phyloP scores from a whole-genome alignment of 495 filamentous ascomycete genomes.

The Achaetomiella virescens region DNA sequence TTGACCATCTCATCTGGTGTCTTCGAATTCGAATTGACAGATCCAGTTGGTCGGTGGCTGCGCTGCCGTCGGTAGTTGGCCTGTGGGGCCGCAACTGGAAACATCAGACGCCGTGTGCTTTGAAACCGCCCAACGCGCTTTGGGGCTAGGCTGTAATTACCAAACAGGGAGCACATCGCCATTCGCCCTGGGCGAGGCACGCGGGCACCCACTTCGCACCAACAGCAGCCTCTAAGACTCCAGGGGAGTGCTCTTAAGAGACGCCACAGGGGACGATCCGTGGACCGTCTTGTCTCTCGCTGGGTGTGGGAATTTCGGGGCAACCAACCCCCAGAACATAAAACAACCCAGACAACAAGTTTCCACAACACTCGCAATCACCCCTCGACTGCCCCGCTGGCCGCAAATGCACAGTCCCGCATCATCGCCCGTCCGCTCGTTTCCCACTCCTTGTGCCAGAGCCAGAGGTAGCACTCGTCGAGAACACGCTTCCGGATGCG shows the following conservation, averaged over 20 bases:
- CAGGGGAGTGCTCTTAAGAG: no score
- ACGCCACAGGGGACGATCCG: no score
- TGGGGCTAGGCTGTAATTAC: neutral
- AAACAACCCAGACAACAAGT: no score
- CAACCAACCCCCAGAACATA: no score
- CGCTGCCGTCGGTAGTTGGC: conserved; percentile 2
- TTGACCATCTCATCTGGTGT: no score
- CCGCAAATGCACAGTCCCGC: conserved; percentile 4
- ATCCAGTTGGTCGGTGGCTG: conserved; percentile 1
- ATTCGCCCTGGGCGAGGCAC: conserved; percentile 5
- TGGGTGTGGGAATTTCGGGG: no score
- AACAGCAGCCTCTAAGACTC: neutral
- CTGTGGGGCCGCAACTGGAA: neutral
- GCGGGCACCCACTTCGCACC: conserved; percentile 1
- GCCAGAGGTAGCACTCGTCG: neutral
- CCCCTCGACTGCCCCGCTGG: conserved; percentile 1
- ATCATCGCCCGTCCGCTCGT: conserved; percentile 3
- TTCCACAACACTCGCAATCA: neutral
- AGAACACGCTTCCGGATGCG: neutral
- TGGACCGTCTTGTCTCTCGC: no score
- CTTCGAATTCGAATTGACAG: neutral
- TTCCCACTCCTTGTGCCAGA: neutral
- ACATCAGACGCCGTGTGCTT: neutral
- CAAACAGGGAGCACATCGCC: conserved; percentile 3
- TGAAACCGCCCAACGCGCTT: neutral